These are phyloP conservation scores for Tuctoria greenei DNA, from an alignment of 176 grass and related monocot species.

Conservation along the genomic window DNA sequence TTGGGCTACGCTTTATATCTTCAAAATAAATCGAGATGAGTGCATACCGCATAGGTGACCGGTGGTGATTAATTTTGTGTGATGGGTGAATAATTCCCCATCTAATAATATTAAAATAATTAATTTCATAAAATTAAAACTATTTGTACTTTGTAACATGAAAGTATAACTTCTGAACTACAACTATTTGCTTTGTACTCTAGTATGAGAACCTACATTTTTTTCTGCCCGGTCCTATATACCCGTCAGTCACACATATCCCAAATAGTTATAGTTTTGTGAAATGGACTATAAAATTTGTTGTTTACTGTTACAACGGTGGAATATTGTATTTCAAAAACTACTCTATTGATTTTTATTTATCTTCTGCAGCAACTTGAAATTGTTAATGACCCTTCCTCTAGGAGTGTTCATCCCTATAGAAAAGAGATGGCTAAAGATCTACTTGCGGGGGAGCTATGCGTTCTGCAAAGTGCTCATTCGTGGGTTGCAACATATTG, in stretches of 20 bases:
- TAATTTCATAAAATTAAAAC: too few species aligned
- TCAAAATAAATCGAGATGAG: neutral
- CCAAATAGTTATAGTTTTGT: neutral
- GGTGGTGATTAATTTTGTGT: neutral
- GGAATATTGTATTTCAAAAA: too few species aligned
- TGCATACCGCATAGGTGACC: neutral
- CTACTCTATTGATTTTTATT: neutral
- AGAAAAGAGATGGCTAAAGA: conserved; percentile 76
- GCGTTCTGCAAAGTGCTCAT: conserved; percentile 44
- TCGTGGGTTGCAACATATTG: conserved; percentile 58
- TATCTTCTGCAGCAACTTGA: conserved; percentile 55
- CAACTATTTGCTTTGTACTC: too few species aligned
- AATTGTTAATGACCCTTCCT: conserved; percentile 12
- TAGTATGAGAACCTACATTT: too few species aligned
- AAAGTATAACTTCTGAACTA: too few species aligned
- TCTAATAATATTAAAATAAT: neutral
- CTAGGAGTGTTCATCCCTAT: conserved; percentile 18
- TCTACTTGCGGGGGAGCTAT: conserved; percentile 61
- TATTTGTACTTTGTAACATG: too few species aligned
- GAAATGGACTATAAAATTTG: neutral
- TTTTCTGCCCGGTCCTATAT: neutral
- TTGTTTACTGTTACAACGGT: too few species aligned
- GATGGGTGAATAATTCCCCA: neutral
- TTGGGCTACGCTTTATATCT: neutral
- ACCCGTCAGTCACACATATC: neutral